Base-by-base conservation (phyloP, 2,329 filamentous ascomycete genomes). In the Colletotrichum lindemuthianum region DNA sequence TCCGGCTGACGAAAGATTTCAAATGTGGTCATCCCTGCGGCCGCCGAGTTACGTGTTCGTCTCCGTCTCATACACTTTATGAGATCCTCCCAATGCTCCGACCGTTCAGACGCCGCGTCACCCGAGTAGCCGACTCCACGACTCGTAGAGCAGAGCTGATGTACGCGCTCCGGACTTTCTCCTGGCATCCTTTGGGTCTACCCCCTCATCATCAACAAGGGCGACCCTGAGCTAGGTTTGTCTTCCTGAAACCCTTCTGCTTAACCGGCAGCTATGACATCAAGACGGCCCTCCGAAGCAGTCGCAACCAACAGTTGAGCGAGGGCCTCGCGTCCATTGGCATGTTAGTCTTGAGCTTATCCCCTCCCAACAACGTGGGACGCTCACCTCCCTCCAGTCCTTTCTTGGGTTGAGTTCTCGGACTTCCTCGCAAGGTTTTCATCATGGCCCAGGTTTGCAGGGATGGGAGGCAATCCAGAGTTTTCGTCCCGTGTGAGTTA, bases 231-330 rank as follows among this genome's bases (percentile, higher is more conserved):
- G 39, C 24, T 40, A 13, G 24, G 24, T 11, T 32, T 43, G 13
- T 11, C 8, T 24, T 2, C 15, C 15, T 36, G 55, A 41, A 58
- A 43, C 45, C 37, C 37, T 58, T 24, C 37, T 32, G 13, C 13
- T n/a, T 37, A 24, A 36, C 39, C 41, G 32, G 13, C 5, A 50
- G 55, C 55, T 58, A 50, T 50, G 45, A 58, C 55, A 36, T 24
- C 8, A 43, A n/a, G 32, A 12, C 15, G 39, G 10, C 2, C 9
- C 36, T 4, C 13, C 55, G 55, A 58, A 15, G 13, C 37, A 40
- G 13, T 43, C 13, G 41, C 41, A 43, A 43, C 41, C 41, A 11
- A 43, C 13, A 43, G 5, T 43, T 15, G 6, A 15, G 13, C 41
- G 12, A 15, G 13, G 15, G 13, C 13, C 5, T 43, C 11, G 13